These are phyloP conservation scores for Exophiala dermatitidis DNA, from an alignment of 2,329 filamentous ascomycete species.

Conservation along the genomic window DNA sequence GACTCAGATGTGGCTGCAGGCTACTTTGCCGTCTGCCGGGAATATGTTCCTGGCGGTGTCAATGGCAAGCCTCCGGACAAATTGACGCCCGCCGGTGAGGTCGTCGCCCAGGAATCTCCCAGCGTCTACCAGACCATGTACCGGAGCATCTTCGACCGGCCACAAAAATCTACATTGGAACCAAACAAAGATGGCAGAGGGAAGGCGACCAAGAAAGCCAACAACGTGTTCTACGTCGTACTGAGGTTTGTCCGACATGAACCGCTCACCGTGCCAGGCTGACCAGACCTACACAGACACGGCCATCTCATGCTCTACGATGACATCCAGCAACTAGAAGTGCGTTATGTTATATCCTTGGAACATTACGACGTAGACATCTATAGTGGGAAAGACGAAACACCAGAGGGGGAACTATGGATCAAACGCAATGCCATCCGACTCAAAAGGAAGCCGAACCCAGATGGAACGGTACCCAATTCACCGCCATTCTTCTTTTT, in stretches of 20 bases:
- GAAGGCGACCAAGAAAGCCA: slow-evolving; percentile 51
- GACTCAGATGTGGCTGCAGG: slow-evolving; percentile 76
- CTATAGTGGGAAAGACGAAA: slow-evolving; percentile 69
- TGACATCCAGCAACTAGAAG: slow-evolving; percentile 88
- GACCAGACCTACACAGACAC: slow-evolving; percentile 51
- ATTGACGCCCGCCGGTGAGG: slow-evolving; percentile 69
- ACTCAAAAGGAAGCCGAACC: slow-evolving; percentile 58
- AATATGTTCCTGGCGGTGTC: slow-evolving; percentile 84
- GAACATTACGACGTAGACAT: slow-evolving; percentile 80
- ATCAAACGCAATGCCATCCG: slow-evolving; percentile 90
- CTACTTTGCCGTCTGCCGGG: slow-evolving; percentile 90
- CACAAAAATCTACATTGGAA: slow-evolving; percentile 50
- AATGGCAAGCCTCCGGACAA: slow-evolving; percentile 89
- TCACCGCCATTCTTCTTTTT: slow-evolving; percentile 90
- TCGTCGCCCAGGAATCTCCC: slow-evolving; percentile 71
- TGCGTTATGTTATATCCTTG: slow-evolving; percentile 89
- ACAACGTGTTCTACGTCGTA: slow-evolving; percentile 90
- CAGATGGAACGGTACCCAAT: slow-evolving; percentile 47
- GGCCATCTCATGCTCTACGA: slow-evolving; percentile 97
- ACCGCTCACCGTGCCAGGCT: slow-evolving; percentile 1
- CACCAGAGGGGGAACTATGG: slow-evolving; percentile 87
- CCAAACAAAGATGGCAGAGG: slow-evolving; percentile 40
- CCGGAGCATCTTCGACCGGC: slow-evolving; percentile 85
- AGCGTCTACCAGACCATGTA: slow-evolving; percentile 99
- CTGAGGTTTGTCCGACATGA: slow-evolving; percentile 54